phyloP scores from a whole-genome alignment of 2,329 filamentous ascomycete genomes.

The Sphaerulina populicola region DNA sequence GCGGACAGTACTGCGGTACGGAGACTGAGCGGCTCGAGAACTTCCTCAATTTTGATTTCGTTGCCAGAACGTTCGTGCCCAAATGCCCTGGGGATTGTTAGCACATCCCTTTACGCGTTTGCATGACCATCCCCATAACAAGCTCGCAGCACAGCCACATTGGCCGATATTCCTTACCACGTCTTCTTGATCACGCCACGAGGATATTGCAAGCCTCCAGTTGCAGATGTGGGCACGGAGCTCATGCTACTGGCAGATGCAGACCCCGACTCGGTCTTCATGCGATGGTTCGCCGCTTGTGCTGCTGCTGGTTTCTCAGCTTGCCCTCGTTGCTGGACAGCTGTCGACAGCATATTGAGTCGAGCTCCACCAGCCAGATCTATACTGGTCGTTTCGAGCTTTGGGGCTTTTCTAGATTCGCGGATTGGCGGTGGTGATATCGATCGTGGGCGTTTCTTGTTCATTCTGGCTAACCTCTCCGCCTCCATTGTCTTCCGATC shows the following conservation, averaged over 20 bases:
- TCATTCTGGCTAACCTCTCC: conserved; percentile 64
- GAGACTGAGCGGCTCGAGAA: conserved; percentile 64
- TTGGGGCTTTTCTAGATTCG: conserved; percentile 24
- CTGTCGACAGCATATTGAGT: conserved; percentile 23
- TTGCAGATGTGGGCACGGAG: background rate
- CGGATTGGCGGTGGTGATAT: conserved; percentile 31
- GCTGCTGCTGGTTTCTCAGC: conserved; percentile 20
- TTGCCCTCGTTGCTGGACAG: conserved; percentile 19
- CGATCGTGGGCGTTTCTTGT: conserved; percentile 51
- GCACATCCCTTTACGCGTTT: background rate
- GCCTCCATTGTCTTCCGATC: conserved; percentile 79
- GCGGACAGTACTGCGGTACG: conserved; percentile 75
- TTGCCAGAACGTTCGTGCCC: conserved; percentile 54
- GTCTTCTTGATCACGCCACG: conserved; percentile 71
- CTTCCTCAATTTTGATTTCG: conserved; percentile 81
- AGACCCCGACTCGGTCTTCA: conserved; percentile 4
- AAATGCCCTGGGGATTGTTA: conserved; percentile 34
- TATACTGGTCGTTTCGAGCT: conserved; percentile 19
- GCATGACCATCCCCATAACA: no score
- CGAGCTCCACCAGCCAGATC: conserved; percentile 20
- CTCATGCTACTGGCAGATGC: background rate
- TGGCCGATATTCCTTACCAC: conserved; percentile 39
- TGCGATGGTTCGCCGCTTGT: conserved; percentile 18
- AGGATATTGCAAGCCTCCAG: conserved; percentile 40
- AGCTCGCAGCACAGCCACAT: no score